A percentile compares a stretch with the other conserved stretches of the same genome.
Conservation (phyloP, 2,329 filamentous ascomycete species). For the Fusarium palustre region DNA sequence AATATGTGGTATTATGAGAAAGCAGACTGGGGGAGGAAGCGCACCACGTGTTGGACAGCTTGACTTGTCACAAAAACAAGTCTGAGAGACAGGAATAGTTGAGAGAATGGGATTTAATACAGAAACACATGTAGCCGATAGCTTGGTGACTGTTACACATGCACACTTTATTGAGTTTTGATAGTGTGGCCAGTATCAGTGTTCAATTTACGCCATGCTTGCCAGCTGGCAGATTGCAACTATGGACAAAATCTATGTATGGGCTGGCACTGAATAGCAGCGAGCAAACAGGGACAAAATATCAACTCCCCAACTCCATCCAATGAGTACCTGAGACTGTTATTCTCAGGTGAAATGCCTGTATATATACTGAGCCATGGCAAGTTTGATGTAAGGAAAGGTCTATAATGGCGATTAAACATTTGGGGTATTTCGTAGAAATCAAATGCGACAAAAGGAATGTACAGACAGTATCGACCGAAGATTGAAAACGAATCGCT, state of each 20-base stretch:
- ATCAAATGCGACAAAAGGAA: constrained; percentile 22
- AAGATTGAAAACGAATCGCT: constrained; percentile 1
- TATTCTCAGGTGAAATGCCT: constrained; percentile 25
- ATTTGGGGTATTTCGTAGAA: constrained; percentile 42
- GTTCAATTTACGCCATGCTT: constrained; percentile 24
- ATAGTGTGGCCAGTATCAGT: constrained; percentile 14
- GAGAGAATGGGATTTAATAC: not conserved
- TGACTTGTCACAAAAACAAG: constrained; percentile 7
- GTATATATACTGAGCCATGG: constrained; percentile 8
- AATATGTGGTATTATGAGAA: not conserved
- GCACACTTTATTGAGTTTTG: not conserved
- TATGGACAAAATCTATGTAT: constrained; percentile 15
- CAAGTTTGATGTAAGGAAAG: constrained; percentile 10
- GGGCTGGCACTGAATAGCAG: constrained; percentile 1
- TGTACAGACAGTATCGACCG: constrained; percentile 8
- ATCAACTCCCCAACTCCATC: constrained; percentile 43
- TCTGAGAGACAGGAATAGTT: not conserved
- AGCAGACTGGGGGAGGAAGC: not conserved
- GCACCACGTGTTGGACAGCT: not conserved
- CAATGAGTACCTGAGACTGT: constrained; percentile 27
- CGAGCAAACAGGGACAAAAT: constrained; percentile 10
- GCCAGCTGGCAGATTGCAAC: constrained; percentile 14
- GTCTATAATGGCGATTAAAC: constrained; percentile 37
- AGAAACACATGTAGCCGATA: not conserved
- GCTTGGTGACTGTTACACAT: not conserved